Percentiles rank a stretch among this genome's conserved stretches.
Conservation (phyloP, 176 grass and related monocot species). For the Hyparrhenia diplandra region DNA sequence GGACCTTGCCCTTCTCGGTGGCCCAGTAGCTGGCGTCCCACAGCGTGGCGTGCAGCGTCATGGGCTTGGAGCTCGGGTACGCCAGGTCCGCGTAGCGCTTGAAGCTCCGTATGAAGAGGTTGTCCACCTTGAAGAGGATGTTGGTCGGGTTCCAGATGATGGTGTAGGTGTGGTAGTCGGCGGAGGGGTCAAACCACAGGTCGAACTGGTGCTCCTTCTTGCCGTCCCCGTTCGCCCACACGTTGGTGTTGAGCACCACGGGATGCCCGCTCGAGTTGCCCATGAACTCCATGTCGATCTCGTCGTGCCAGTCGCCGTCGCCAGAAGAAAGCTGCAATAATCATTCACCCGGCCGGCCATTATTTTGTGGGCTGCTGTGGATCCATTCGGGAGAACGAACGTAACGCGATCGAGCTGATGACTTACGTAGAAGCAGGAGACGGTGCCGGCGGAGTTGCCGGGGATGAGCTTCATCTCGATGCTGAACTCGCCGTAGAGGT, state of each 20-base stretch:
- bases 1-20: slow-evolving; percentile 51
- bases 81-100: slow-evolving; percentile 71
- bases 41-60: slow-evolving; percentile 67
- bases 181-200: slow-evolving; percentile 56
- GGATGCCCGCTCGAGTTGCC: not conserved
- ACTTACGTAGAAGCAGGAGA: slow-evolving; percentile 6
- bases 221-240: not conserved
- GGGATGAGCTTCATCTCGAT: slow-evolving; percentile 15
- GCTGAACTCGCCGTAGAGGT: slow-evolving; percentile 24
- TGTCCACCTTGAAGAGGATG: slow-evolving; percentile 60
- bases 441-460: not conserved
- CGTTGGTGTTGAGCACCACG: slow-evolving; percentile 11
- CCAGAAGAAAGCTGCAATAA: not conserved
- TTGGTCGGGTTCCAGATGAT: slow-evolving; percentile 43
- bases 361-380: no score
- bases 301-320: not conserved
- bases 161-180: slow-evolving; percentile 53
- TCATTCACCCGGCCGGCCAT: no score
- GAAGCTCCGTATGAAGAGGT: slow-evolving; percentile 5
- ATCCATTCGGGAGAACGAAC: no score
- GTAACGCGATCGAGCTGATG: no score
- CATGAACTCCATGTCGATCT: slow-evolving; percentile 27
- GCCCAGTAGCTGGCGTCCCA: slow-evolving; percentile 93
- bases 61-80: slow-evolving; percentile 45
- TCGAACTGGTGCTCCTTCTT: slow-evolving; percentile 45